Percentiles rank a stretch among this genome's conserved stretches.
These are phyloP conservation scores for Cetraspora pellucida DNA, from an alignment of 192 early-diverging fungal genomes.

Conservation along the genomic window DNA sequence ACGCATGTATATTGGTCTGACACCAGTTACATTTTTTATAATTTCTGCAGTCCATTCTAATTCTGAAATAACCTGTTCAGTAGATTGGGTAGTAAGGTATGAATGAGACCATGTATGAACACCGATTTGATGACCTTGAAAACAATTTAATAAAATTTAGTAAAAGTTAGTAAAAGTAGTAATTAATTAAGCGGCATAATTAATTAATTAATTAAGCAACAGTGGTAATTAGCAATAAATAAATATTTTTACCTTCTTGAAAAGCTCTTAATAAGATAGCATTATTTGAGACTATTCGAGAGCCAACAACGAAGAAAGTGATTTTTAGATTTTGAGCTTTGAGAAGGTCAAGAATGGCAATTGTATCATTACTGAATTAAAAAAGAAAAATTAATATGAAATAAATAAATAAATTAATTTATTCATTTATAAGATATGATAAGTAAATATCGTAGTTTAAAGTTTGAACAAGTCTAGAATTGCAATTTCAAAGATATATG, in stretches of 20 bases:
- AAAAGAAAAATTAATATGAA: neutral
- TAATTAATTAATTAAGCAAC: neutral
- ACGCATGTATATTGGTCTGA: conserved; percentile 61
- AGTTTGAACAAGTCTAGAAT: neutral
- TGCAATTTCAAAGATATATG: neutral
- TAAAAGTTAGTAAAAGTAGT: neutral
- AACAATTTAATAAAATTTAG: neutral
- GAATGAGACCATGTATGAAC: conserved; percentile 68
- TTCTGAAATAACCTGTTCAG: conserved; percentile 57
- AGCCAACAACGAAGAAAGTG: conserved; percentile 67
- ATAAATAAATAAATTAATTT: no score
- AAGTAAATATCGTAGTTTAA: no score
- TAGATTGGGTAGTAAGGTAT: conserved; percentile 50
- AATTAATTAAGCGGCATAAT: no score
- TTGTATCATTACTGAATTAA: conserved; percentile 37
- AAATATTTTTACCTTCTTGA: conserved; percentile 36
- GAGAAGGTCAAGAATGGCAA: conserved; percentile 51
- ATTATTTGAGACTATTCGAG: conserved; percentile 55
- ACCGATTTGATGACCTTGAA: conserved; percentile 59
- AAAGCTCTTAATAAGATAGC: conserved; percentile 8
- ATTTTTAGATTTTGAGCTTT: conserved; percentile 51
- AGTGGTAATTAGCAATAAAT: conserved; percentile 30
- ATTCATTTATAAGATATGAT: no score
- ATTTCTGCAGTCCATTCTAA: conserved; percentile 57
- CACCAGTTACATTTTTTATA: conserved; percentile 56